Evolutionary conservation across 2,329 filamentous ascomycete species (phyloP).

Genomic region (Diplodia mutila): DNA sequence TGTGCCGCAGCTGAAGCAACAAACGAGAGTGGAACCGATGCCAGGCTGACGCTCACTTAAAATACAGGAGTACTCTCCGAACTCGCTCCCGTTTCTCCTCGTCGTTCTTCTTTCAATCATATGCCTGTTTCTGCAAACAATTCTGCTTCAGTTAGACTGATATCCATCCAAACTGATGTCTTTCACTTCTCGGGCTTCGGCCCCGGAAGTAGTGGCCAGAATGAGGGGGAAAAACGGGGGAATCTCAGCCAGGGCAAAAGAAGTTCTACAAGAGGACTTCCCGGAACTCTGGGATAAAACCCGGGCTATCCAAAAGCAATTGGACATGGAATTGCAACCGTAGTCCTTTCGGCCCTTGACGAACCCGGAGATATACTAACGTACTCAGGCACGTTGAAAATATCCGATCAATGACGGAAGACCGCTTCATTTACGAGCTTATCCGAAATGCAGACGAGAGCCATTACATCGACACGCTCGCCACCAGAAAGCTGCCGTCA

Average conservation of each 20-base stretch:
- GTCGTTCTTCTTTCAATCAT: not conserved
- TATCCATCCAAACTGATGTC: not conserved
- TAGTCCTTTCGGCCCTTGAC: not conserved
- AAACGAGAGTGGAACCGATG: not conserved
- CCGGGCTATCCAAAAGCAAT: not conserved
- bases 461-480: slow-evolving; percentile 30
- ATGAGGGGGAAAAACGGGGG: not conserved
- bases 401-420: slow-evolving; percentile 27
- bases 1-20: not conserved
- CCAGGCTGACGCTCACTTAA: not conserved
- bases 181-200: not conserved
- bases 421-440: slow-evolving; percentile 36
- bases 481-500: slow-evolving; percentile 27
- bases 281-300: not conserved
- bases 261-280: not conserved
- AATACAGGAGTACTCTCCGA: not conserved
- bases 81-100: not conserved
- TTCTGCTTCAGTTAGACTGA: not conserved
- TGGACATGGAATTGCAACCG: not conserved
- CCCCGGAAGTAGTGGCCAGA: not conserved
- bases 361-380: not conserved
- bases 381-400: too few relatives aligned
- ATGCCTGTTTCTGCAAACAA: not conserved
- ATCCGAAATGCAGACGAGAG: slow-evolving; percentile 53
- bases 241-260: not conserved